phyloP scores from a whole-genome alignment of 768 basidiomycete genomes.

The Russula ochroleuca region DNA sequence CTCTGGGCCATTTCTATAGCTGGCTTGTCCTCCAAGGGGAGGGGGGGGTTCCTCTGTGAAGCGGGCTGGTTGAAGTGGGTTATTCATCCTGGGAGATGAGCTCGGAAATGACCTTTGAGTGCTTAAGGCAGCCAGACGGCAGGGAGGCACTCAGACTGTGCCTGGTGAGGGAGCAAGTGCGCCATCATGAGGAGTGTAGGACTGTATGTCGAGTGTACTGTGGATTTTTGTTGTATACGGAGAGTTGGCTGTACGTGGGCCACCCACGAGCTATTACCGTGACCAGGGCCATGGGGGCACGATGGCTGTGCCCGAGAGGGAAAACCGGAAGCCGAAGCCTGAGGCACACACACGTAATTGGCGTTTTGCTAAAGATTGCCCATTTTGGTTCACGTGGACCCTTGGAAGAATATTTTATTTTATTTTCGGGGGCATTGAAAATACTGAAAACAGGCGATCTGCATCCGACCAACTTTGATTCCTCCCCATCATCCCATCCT shows the following conservation, averaged over 20 bases:
- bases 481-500: background rate
- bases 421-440: background rate
- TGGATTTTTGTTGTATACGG: background rate
- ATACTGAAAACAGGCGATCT: background rate
- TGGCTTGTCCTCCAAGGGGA: background rate
- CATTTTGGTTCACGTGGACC: background rate
- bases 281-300: background rate
- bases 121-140: background rate
- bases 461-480: background rate
- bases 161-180: background rate
- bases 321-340: background rate
- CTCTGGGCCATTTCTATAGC: background rate
- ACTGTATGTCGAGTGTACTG: background rate
- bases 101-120: constrained; percentile 8
- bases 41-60: background rate
- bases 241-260: background rate
- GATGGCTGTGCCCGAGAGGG: background rate
- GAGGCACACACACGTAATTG: background rate
- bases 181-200: background rate
- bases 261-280: background rate
- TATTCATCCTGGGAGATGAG: constrained; percentile 6
- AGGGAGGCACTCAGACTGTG: too few relatives aligned
- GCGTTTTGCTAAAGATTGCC: background rate
- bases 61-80: background rate
- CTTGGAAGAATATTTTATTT: background rate